Evolutionary conservation across 768 basidiomycete genomes (phyloP), one percentile per base, ranked within the genome.

Genomic region (Pulveroboletus ravenelii): DNA sequence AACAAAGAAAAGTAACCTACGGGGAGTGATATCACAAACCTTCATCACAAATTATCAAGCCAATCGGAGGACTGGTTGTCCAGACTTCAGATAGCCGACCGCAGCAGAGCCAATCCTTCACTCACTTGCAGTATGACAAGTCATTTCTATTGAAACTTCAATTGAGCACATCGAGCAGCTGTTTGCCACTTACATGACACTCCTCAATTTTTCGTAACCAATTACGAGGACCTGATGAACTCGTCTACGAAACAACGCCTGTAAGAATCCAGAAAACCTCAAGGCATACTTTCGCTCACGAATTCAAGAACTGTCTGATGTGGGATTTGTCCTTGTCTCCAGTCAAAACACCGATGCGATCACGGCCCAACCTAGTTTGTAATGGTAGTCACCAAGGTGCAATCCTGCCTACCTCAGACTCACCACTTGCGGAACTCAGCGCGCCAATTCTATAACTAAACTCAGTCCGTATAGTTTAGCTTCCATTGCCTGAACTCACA

Each of bases 351-450:
- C 77, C 74, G 3, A 87, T 58, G 10, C 80, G 74, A 56, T 81
- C 78, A 42, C 74, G 71, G 17, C 81, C 78, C 29, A 81, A 65
- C 80, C 80, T 81, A 43, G n/a, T 6, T 49, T 35, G 29, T 43
- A 39, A 31, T 31, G 30, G 23, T 45, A 48, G 29, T 45, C 49
- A 37, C 30, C 14, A 27, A 37, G n/a, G 20, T 35, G 31, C 41
- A 31, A 3, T 35, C 27, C 48, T 47, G 2, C 15, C 17, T 23
- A 30, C n/a, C 25, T 20, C 37, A 44, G 13, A 76, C 85, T 29
- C 72, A 83, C 94, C 96, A 99, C 72, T 98, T 98, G 59, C 86
- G 78, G 63, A 99, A 93, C 66, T 99, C 96, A 37, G 82, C 84
- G 64, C 82, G 87, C 96, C 96, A 99, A 63, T 97, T 98, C 85